These are phyloP conservation scores for Jackrogersella minutella DNA, from an alignment of 495 filamentous ascomycete species.

Conservation along the genomic window DNA sequence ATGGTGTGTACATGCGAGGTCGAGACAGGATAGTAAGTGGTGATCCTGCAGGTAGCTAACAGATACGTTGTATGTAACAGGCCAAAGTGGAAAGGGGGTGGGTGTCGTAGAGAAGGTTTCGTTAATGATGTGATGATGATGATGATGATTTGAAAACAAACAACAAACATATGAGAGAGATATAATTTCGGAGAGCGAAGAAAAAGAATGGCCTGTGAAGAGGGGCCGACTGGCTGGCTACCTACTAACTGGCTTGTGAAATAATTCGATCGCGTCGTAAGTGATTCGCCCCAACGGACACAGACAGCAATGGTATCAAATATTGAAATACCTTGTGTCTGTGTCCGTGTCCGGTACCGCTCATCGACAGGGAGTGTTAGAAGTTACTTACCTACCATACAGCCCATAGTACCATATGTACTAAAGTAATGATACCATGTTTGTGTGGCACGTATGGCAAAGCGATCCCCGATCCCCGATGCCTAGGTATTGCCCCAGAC, in stretches of 20 bases:
- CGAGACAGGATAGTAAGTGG: not conserved
- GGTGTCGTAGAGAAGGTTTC: conserved; percentile 5
- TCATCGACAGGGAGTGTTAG: not conserved
- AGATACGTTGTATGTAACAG: conserved; percentile 1
- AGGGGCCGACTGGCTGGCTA: conserved; percentile 17
- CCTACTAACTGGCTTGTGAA: conserved; percentile 18
- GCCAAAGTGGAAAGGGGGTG: not conserved
- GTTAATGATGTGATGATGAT: not conserved
- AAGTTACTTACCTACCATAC: not conserved
- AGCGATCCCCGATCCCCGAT: no score
- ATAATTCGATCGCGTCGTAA: conserved; percentile 25
- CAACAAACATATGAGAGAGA: conserved; percentile 1
- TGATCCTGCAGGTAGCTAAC: conserved; percentile 8
- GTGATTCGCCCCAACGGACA: conserved; percentile 13
- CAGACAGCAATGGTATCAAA: no score
- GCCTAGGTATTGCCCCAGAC: no score
- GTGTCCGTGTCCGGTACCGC: no score
- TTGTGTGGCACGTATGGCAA: no score
- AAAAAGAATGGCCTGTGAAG: conserved; percentile 21
- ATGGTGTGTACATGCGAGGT: not conserved
- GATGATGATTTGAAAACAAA: conserved; percentile 13
- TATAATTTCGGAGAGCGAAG: conserved; percentile 4
- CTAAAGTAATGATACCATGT: no score
- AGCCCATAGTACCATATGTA: no score
- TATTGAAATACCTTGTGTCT: no score